Conservation (phyloP, 495 filamentous ascomycete genomes). For the Neurospora sp. region DNA sequence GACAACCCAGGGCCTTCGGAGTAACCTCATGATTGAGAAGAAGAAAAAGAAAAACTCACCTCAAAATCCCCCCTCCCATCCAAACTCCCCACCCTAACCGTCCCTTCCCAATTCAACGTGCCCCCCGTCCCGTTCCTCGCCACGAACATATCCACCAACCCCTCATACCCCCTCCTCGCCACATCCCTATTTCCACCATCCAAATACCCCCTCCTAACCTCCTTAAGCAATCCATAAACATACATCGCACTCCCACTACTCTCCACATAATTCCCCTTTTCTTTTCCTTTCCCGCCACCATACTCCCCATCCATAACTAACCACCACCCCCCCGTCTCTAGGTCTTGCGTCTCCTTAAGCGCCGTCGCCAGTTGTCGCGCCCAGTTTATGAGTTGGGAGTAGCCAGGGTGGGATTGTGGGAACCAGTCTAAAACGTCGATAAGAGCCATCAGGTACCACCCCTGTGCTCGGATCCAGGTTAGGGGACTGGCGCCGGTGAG, state of each 20-base stretch:
- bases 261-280: slow-evolving; percentile 51
- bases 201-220: slow-evolving; percentile 19
- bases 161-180: slow-evolving; percentile 18
- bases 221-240: slow-evolving; percentile 45
- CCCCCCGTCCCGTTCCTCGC: too few relatives aligned
- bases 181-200: slow-evolving; percentile 21
- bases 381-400: too few relatives aligned
- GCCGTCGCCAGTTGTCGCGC: slow-evolving; percentile 25
- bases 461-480: slow-evolving; percentile 48
- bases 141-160: slow-evolving; percentile 1
- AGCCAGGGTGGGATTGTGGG: background rate
- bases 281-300: slow-evolving; percentile 11
- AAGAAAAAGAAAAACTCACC: slow-evolving; percentile 12
- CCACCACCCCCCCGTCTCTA: slow-evolving; percentile 48
- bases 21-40: background rate
- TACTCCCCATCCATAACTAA: slow-evolving; percentile 40
- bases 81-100: slow-evolving; percentile 46
- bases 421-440: slow-evolving; percentile 14
- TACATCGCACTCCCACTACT: slow-evolving; percentile 52
- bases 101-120: slow-evolving; percentile 37
- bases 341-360: slow-evolving; percentile 35
- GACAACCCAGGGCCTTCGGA: too few relatives aligned
- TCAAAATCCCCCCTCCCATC: slow-evolving; percentile 39
- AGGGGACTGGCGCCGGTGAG: slow-evolving; percentile 44
- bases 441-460: slow-evolving; percentile 52